These are phyloP conservation scores for Suhomyces prunicola DNA, from an alignment of 805 yeast genomes.

Conservation along the genomic window DNA sequence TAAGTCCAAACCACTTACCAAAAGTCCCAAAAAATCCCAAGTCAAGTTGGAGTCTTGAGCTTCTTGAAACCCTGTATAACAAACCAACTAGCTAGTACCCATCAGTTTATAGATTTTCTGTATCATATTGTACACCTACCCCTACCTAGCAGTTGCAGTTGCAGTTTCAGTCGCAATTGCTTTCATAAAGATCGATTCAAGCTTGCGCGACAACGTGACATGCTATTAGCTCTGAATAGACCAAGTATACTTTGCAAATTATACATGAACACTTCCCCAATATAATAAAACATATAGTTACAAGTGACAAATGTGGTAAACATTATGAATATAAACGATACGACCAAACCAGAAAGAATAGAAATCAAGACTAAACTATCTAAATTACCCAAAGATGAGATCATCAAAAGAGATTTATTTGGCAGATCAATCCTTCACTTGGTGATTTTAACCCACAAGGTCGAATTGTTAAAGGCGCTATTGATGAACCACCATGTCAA, in stretches of 20 bases:
- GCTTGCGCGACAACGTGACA: neutral
- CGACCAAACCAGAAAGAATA: neutral
- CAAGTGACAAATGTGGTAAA: constrained; percentile 4
- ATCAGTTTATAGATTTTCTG: neutral
- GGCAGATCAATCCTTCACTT: constrained; percentile 68
- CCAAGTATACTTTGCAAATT: neutral
- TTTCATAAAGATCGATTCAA: neutral
- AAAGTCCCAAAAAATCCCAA: constrained; percentile 2
- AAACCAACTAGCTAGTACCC: neutral
- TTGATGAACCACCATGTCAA: constrained; percentile 49
- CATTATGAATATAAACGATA: neutral
- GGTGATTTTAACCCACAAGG: constrained; percentile 48
- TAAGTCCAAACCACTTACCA: neutral
- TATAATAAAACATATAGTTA: neutral
- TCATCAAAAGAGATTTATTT: constrained; percentile 58
- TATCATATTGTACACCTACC: neutral
- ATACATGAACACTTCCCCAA: neutral
- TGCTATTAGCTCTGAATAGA: neutral
- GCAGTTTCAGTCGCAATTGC: neutral
- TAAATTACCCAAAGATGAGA: constrained; percentile 32
- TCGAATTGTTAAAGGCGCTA: constrained; percentile 44
- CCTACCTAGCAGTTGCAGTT: neutral
- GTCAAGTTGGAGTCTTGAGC: neutral
- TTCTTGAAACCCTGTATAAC: neutral
- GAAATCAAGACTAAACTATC: constrained; percentile 2